A percentile compares a stretch with the other conserved stretches of the same genome.
These are phyloP conservation scores for Corrigiola litoralis DNA, from an alignment of 179 eudicot species.

Conservation along the genomic window DNA sequence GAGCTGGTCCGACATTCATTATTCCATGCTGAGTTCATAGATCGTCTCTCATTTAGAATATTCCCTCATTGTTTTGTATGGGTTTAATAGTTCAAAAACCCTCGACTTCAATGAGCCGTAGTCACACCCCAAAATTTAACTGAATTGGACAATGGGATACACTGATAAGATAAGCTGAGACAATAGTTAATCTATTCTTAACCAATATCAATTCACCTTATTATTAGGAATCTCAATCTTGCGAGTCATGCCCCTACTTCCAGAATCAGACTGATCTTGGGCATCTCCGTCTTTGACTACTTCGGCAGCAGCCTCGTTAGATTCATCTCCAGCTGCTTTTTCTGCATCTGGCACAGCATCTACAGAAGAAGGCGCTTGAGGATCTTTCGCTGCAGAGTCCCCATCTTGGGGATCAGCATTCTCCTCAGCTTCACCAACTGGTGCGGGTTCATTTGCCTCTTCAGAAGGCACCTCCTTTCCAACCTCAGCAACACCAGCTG, in stretches of 20 bases:
- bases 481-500: conserved; percentile 19
- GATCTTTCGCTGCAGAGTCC: no score
- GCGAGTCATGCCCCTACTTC: conserved; percentile 33
- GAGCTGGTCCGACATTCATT: no score
- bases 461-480: conserved; percentile 22
- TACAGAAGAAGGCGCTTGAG: conserved; percentile 13
- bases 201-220: conserved; percentile 71
- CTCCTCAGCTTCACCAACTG: conserved; percentile 20
- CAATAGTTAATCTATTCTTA: no score
- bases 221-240: conserved; percentile 86
- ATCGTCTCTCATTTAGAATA: no score
- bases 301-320: conserved; percentile 31
- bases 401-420: no score
- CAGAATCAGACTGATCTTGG: conserved; percentile 34
- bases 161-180: neutral
- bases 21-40: no score
- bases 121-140: no score
- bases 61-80: no score
- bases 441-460: conserved; percentile 22
- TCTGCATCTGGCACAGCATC: conserved; percentile 25
- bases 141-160: neutral
- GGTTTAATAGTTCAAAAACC: no score
- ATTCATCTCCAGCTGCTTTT: conserved; percentile 29
- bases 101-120: no score
- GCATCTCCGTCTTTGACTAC: conserved; percentile 30